phyloP scores from a whole-genome alignment of 768 basidiomycete species.

The Lactarius evosmus region DNA sequence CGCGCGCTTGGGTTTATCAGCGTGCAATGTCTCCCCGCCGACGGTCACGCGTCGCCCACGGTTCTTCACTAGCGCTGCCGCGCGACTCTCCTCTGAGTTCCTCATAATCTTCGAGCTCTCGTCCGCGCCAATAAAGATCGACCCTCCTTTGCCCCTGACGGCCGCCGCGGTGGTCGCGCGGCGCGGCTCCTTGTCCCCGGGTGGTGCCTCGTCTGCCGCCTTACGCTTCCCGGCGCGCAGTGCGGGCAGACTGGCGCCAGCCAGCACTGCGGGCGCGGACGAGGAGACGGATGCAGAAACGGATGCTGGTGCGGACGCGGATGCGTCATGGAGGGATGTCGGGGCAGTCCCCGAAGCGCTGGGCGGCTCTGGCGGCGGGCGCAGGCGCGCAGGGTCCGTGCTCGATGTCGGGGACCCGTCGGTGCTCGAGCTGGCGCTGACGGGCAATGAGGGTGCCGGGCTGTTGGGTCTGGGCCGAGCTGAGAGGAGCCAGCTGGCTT shows the following conservation, averaged over 20 bases:
- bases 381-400: neutral
- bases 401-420: neutral
- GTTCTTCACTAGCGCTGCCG: neutral
- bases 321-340: neutral
- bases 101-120: constrained; percentile 9
- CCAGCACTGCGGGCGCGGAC: neutral
- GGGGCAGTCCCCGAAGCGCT: neutral
- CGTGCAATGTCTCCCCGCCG: neutral
- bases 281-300: neutral
- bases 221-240: constrained; percentile 1
- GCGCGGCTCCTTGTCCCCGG: neutral
- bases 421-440: neutral
- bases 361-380: too few relatives aligned
- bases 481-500: neutral
- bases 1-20: neutral
- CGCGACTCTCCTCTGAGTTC: neutral
- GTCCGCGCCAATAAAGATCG: neutral
- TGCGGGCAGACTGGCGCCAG: neutral
- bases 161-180: neutral
- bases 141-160: neutral
- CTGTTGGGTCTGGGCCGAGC: neutral
- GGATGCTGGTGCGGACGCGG: too few relatives aligned
- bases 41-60: neutral
- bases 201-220: neutral
- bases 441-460: neutral